These are phyloP conservation scores for Fusarium lyarnte DNA, from an alignment of 2,329 filamentous ascomycete genomes.

Conservation along the genomic window DNA sequence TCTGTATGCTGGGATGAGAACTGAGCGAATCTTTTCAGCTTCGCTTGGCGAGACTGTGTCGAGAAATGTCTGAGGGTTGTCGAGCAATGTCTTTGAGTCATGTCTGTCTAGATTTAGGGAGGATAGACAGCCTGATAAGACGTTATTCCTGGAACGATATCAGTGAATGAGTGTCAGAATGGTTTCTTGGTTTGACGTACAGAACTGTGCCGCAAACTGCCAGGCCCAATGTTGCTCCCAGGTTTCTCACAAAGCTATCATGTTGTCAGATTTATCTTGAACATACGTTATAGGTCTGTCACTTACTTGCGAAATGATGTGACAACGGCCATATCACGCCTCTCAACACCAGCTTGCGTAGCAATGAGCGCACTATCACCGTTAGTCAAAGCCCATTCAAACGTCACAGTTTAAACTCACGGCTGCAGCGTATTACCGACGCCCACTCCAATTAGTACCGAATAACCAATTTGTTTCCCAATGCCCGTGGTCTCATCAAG, in stretches of 20 bases:
- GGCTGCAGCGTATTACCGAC: constrained; percentile 63
- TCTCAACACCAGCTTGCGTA: constrained; percentile 65
- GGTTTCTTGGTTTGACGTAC: constrained; percentile 33
- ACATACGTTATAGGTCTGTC: background rate
- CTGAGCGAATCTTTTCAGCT: constrained; percentile 43
- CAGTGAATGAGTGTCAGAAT: background rate
- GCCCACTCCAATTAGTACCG: constrained; percentile 60
- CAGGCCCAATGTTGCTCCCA: constrained; percentile 52
- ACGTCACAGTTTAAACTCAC: constrained; percentile 38
- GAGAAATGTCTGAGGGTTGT: constrained; percentile 48
- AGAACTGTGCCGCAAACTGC: constrained; percentile 53
- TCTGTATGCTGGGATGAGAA: constrained; percentile 51
- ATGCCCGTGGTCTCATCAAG: constrained; percentile 58
- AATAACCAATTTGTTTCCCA: constrained; percentile 65
- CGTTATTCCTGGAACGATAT: constrained; percentile 48
- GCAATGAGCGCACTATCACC: constrained; percentile 56
- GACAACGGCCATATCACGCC: constrained; percentile 55
- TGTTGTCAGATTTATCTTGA: background rate
- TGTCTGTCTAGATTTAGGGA: constrained; percentile 38
- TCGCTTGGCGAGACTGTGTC: constrained; percentile 41
- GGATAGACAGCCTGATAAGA: constrained; percentile 45
- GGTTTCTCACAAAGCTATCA: constrained; percentile 51
- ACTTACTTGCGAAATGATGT: constrained; percentile 56
- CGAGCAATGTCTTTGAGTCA: constrained; percentile 43
- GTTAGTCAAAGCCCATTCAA: background rate